Evolutionary conservation across 2,329 filamentous ascomycete genomes (phyloP), one percentile per base, ranked within the genome.

Genomic region (Xenoacremonium recifei): DNA sequence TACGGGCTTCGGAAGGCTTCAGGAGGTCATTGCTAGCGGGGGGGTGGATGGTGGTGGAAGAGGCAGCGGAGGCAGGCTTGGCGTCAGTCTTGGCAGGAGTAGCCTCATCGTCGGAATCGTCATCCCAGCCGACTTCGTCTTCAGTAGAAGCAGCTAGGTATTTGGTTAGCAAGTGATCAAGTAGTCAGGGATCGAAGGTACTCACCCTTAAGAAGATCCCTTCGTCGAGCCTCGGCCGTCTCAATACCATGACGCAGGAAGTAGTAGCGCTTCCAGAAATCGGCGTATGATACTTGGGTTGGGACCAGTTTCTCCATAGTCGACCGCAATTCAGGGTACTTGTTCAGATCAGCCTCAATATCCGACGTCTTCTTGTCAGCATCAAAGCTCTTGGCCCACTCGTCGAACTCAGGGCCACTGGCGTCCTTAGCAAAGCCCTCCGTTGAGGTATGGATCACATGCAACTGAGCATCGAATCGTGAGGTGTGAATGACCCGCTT

Each of bases 281-380:
- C 80, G 39, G 74, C 77, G 59, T 99, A 99, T 23, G 91, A 79
- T n/a, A 96, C 88, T 54, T 82, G 80, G 65, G 91, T 90, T 2
- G 93, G 93, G n/a, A 99, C 93, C 41, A 96, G 72, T 70, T 86
- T 90, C 76, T 96, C 93, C 92, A 99, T 97, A 0, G 90, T 90
- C 19, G 77, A 69, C 54, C 91, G 77, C 55, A 99, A 71, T 66
- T 97, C 92, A 9, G 84, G 80, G 59, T 96, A 95, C 62, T 86
- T 89, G 52, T 91, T 84, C 53, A 99, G 65, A 65, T 99, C 90
- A 46, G 72, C 73, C 35, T 85, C 82, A 53, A 99, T 95, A 39
- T 85, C 84, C 15, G 84, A 84, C 2, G 93, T 97, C 77, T 91
- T 92, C 60, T 77, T 77, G 39, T 92, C 90, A 12, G 87, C 81